Evolutionary conservation across 2,329 filamentous ascomycete genomes (phyloP).

Genomic region (Xylariaceae sp.): DNA sequence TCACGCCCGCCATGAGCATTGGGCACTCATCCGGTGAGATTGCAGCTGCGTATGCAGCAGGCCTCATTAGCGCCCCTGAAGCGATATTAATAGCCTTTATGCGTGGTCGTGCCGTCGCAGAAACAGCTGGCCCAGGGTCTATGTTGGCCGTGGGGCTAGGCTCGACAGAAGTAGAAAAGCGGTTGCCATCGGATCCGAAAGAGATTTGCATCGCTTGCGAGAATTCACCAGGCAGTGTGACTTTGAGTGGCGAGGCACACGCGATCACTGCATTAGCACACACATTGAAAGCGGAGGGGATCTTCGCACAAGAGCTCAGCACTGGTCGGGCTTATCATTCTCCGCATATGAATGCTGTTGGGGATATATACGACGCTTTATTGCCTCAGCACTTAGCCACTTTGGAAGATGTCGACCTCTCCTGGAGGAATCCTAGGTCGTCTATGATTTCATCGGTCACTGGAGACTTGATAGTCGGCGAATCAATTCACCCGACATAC

Average conservation of each 20-base stretch:
- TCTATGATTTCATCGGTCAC: slow-evolving; percentile 25
- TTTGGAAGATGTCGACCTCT: slow-evolving; percentile 15
- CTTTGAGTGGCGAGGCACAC: slow-evolving; percentile 45
- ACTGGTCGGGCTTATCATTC: slow-evolving; percentile 39
- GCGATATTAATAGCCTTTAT: slow-evolving; percentile 24
- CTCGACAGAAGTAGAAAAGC: slow-evolving; percentile 20
- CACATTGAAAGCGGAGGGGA: slow-evolving; percentile 38
- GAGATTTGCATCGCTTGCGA: slow-evolving; percentile 36
- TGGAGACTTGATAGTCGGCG: slow-evolving; percentile 11
- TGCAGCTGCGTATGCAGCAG: slow-evolving; percentile 39
- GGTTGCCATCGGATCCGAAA: slow-evolving; percentile 12
- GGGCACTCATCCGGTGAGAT: slow-evolving; percentile 41
- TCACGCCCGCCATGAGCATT: slow-evolving; percentile 32
- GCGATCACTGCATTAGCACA: slow-evolving; percentile 38
- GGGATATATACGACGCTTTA: slow-evolving; percentile 27
- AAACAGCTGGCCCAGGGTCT: slow-evolving; percentile 16
- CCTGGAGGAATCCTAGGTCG: slow-evolving; percentile 11
- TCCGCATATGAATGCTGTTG: slow-evolving; percentile 41
- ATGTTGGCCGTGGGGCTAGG: slow-evolving; percentile 33
- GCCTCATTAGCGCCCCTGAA: slow-evolving; percentile 22
- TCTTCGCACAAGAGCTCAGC: slow-evolving; percentile 43
- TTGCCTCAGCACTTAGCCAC: slow-evolving; percentile 5
- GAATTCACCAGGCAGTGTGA: slow-evolving; percentile 35
- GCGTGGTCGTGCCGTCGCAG: slow-evolving; percentile 19
- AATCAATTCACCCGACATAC: slow-evolving; percentile 16